These are phyloP conservation scores for Trichophyton simii DNA, from an alignment of 2,329 filamentous ascomycete species.

Conservation along the genomic window DNA sequence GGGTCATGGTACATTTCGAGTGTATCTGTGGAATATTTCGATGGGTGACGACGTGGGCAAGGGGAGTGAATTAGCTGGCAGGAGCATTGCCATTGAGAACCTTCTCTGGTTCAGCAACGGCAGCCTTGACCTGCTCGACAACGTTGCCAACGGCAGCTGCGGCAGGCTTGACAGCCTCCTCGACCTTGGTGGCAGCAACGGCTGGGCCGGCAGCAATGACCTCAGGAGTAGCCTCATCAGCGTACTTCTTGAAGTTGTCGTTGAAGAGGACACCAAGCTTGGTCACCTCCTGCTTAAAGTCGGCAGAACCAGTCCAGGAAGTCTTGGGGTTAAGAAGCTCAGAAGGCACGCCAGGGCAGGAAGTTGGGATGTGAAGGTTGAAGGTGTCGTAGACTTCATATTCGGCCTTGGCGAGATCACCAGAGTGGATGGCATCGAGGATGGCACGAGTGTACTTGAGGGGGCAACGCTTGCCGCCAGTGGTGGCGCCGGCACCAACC, in stretches of 20 bases:
- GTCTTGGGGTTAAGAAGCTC: constrained; percentile 92
- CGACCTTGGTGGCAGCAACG: constrained; percentile 9
- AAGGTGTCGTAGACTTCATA: constrained; percentile 95
- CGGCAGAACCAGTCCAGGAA: constrained; percentile 72
- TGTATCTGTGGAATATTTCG: neutral
- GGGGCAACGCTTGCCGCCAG: constrained; percentile 91
- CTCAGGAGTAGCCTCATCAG: constrained; percentile 66
- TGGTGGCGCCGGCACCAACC: constrained; percentile 82
- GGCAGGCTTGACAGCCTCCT: constrained; percentile 1
- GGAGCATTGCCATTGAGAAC: neutral
- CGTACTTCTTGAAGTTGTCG: constrained; percentile 97
- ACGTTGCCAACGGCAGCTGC: neutral
- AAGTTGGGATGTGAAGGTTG: constrained; percentile 91
- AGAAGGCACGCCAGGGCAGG: constrained; percentile 73
- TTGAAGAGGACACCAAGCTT: constrained; percentile 84
- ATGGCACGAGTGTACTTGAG: constrained; percentile 98
- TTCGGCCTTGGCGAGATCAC: constrained; percentile 82
- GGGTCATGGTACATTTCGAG: neutral
- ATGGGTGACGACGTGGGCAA: neutral
- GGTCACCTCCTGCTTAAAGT: constrained; percentile 76
- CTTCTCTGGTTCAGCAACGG: neutral
- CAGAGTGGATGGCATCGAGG: constrained; percentile 93
- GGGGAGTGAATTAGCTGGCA: neutral
- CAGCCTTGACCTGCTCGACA: neutral
- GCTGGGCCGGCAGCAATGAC: constrained; percentile 48